Base-by-base conservation (phyloP, 2,329 filamentous ascomycete genomes). In the Fusarium redolens region DNA sequence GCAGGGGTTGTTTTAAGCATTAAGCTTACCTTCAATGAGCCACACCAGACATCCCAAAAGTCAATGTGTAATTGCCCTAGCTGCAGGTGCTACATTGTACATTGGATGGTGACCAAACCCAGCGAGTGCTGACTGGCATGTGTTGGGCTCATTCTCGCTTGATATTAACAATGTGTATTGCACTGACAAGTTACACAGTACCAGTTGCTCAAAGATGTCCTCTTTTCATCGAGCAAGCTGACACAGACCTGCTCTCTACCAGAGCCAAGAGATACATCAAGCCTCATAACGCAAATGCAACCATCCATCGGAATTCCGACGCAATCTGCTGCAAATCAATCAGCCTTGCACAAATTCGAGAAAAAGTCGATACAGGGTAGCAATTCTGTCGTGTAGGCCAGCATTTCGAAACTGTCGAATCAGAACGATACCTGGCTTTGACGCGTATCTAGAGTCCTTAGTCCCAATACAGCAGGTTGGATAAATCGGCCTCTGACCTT, bases 381-480 rank as follows among this genome's bases (percentile, higher is more conserved):
- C 12, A 38, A 11, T 25, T 17, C 12, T 45, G 20, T 40, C 14
- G 20, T 31, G 40, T 14, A 14, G 22, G 38, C 15, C 14, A 66
- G 13, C 18, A 33, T 35, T 55, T 17, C 31, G 7, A 65, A 30
- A 31, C 17, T 18, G 43, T 44, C 63, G 12, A 66, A 66, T 50
- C 18, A 35, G n/a, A 17, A 44, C 28, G 18, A 28, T n/a, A n/a
- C 17, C 61, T 37, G 50, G 31, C 18, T 59, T 33, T 66, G 64
- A 60, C 47, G 48, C 30, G 56, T 40, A 3, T 28, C 8, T 13
- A 31, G 14, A 44, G n/a, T 14, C 18, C 18, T 40, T 35, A 54
- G 54, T 57, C 64, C 62, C 37, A 64, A 68, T 51, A 18, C 22
- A 47, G 65, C 66, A 69, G 57, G 57, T 58, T 69, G 38, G 17